Percentiles rank a stretch among this genome's conserved stretches.
Conservation (phyloP, 352 stramenopile species). For the Aphanomyces astaci region DNA sequence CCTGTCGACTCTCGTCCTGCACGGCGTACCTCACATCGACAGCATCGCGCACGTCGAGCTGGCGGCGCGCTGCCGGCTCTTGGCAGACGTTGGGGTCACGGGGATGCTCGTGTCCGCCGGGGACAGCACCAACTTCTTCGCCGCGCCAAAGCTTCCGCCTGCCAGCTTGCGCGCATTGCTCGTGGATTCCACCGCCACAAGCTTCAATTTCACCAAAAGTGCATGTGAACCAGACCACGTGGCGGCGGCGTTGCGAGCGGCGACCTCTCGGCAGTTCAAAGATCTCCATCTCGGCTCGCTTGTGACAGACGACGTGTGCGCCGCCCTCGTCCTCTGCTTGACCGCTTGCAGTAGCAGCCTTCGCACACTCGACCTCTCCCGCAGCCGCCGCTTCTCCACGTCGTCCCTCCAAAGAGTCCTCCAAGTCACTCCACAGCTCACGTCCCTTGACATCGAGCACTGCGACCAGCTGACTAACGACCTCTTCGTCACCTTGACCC, state of each 20-base stretch:
- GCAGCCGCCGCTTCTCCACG: slow-evolving; percentile 64
- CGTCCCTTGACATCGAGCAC: slow-evolving; percentile 52
- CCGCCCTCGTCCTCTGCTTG: slow-evolving; percentile 27
- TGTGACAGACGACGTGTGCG: slow-evolving; percentile 51
- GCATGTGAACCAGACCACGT: slow-evolving; percentile 47
- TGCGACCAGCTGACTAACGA: slow-evolving; percentile 62
- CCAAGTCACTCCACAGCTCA: slow-evolving; percentile 31
- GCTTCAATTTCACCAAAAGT: slow-evolving; percentile 46
- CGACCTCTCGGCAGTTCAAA: slow-evolving; percentile 26
- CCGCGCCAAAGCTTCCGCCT: slow-evolving; percentile 40
- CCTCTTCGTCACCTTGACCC: slow-evolving; percentile 31
- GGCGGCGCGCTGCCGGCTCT: slow-evolving; percentile 29
- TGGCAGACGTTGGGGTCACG: slow-evolving; percentile 41
- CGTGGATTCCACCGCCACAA: slow-evolving; percentile 28
- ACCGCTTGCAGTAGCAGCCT: slow-evolving; percentile 32
- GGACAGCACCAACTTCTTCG: slow-evolving; percentile 48
- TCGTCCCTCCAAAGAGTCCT: slow-evolving; percentile 45
- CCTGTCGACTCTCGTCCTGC: slow-evolving; percentile 42
- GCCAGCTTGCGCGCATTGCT: slow-evolving; percentile 29
- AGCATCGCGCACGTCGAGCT: slow-evolving; percentile 29
- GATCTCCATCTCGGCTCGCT: slow-evolving; percentile 57
- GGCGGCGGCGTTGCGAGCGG: slow-evolving; percentile 22
- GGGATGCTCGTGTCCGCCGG: slow-evolving; percentile 51
- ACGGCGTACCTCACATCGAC: slow-evolving; percentile 49
- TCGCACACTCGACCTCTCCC: slow-evolving; percentile 45